A percentile compares a stretch with the other conserved stretches of the same genome.
These are phyloP conservation scores for Aspergillus biplanus DNA, from an alignment of 495 filamentous ascomycete genomes.

Conservation along the genomic window DNA sequence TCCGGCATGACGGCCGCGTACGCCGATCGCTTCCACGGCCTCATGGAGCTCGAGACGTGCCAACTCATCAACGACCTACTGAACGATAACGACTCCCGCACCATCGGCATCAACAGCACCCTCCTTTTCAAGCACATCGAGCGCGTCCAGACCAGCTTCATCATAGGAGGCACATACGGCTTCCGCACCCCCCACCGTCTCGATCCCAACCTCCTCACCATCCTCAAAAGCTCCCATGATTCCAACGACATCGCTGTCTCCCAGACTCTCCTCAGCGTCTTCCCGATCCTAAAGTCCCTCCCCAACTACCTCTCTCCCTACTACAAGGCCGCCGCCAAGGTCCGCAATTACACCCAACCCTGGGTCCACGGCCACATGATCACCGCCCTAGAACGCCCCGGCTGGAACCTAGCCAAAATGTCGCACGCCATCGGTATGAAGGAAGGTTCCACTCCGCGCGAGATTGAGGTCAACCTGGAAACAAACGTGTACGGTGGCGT, in stretches of 20 bases:
- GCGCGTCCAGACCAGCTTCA: constrained; percentile 1
- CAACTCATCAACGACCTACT: neutral
- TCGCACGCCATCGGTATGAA: neutral
- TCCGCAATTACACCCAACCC: neutral
- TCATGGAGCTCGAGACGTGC: neutral
- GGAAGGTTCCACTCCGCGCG: neutral
- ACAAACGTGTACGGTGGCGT: neutral
- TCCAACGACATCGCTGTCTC: neutral
- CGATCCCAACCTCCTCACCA: neutral
- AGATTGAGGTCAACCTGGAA: neutral
- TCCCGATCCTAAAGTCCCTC: neutral
- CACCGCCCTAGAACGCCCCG: neutral
- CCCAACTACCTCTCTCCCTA: neutral
- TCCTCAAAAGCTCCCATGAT: neutral
- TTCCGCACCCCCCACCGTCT: neutral
- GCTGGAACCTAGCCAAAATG: neutral
- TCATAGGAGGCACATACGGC: neutral
- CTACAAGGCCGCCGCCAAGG: neutral
- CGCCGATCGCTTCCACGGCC: neutral
- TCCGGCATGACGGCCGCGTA: neutral
- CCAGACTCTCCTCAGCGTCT: neutral
- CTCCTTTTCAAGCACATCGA: neutral
- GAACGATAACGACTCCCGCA: neutral
- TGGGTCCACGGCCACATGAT: neutral
- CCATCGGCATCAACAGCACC: neutral